Conservation (phyloP, 2,329 filamentous ascomycete genomes). For the Colletotrichum sp. region DNA sequence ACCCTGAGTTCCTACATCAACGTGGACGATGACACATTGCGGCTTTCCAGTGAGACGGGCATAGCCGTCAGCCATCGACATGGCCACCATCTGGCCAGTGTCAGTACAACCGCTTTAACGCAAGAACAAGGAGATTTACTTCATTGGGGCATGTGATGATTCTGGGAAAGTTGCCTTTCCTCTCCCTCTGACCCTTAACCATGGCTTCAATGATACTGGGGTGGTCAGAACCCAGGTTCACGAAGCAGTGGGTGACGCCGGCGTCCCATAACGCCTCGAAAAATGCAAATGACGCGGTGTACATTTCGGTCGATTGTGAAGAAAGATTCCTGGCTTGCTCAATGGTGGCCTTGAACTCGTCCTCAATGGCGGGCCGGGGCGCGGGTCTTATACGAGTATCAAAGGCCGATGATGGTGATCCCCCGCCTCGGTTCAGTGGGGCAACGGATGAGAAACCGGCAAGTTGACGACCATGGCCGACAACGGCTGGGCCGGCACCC, state of each 20-base stretch:
- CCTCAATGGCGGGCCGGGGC: background rate
- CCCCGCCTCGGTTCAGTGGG: conserved; percentile 8
- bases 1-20: conserved; percentile 77
- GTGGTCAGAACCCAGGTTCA: conserved; percentile 68
- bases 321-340: conserved; percentile 8
- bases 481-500: background rate
- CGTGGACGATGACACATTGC: conserved; percentile 75
- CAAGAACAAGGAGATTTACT: conserved; percentile 40
- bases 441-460: conserved; percentile 10
- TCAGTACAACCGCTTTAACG: background rate
- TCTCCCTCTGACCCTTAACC: conserved; percentile 72
- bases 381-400: conserved; percentile 7
- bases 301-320: conserved; percentile 43
- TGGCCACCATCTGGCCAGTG: conserved; percentile 68
- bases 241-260: conserved; percentile 64
- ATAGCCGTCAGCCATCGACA: conserved; percentile 79
- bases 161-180: conserved; percentile 63
- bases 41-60: conserved; percentile 70
- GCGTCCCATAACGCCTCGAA: conserved; percentile 82
- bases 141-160: conserved; percentile 79
- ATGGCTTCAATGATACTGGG: conserved; percentile 77
- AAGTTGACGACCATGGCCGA: conserved; percentile 4
- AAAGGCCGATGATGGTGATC: background rate
- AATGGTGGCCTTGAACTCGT: conserved; percentile 7
- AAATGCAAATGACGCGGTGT: conserved; percentile 82